Percentiles rank a stretch among this genome's conserved stretches.
Evolutionary conservation across 768 basidiomycete genomes (phyloP).

Genomic region (Tylopilus vinaceipallidus): DNA sequence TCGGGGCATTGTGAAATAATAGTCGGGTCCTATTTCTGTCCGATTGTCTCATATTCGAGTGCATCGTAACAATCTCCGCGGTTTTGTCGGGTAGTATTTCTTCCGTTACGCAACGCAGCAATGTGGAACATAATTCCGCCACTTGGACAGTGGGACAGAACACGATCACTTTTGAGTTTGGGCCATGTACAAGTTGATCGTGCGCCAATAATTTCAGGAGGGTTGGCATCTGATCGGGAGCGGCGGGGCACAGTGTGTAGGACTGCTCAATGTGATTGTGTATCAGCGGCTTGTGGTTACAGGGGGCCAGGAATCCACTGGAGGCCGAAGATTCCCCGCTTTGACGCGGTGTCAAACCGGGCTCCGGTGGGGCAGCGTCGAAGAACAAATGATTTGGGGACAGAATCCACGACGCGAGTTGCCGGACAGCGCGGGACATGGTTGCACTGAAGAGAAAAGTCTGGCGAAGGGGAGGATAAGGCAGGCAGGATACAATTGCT

Average conservation of each 20-base stretch:
- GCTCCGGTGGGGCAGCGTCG: slow-evolving; percentile 61
- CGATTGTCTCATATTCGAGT: slow-evolving; percentile 56
- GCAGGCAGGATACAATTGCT: slow-evolving; percentile 63
- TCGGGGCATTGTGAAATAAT: slow-evolving; percentile 11
- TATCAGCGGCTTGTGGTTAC: slow-evolving; percentile 32
- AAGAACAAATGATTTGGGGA: slow-evolving; percentile 65
- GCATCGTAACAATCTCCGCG: slow-evolving; percentile 74
- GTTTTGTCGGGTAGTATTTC: slow-evolving; percentile 49
- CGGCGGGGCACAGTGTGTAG: slow-evolving; percentile 66
- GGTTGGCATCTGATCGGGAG: slow-evolving; percentile 74
- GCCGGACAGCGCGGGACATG: slow-evolving; percentile 66
- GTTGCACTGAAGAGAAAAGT: slow-evolving; percentile 93
- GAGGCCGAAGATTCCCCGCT: background rate
- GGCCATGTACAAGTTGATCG: slow-evolving; percentile 75
- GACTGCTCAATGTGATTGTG: slow-evolving; percentile 80
- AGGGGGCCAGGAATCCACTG: background rate
- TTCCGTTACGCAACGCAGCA: slow-evolving; percentile 52
- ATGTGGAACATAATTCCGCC: slow-evolving; percentile 69
- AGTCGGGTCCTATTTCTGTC: slow-evolving; percentile 27
- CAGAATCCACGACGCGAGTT: slow-evolving; percentile 63
- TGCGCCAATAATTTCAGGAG: slow-evolving; percentile 77
- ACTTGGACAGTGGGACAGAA: slow-evolving; percentile 86
- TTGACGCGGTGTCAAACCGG: slow-evolving; percentile 32
- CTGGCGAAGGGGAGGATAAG: slow-evolving; percentile 64
- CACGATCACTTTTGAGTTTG: slow-evolving; percentile 70